These are phyloP conservation scores for Dinochytrium kinnereticum DNA, from an alignment of 371 early-diverging fungal genomes.

Conservation along the genomic window DNA sequence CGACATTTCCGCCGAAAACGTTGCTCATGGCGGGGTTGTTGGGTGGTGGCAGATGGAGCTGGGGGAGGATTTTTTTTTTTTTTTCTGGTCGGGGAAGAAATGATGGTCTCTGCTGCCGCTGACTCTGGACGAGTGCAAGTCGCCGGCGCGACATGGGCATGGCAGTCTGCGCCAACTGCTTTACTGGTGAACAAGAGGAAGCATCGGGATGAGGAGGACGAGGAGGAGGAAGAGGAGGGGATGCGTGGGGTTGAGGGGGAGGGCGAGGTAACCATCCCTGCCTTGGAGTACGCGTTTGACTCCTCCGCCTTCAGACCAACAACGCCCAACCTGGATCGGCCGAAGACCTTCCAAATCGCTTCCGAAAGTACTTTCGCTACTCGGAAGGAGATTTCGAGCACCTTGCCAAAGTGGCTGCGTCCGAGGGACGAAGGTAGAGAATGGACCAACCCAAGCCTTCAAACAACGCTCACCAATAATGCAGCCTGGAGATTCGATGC, in stretches of 20 bases:
- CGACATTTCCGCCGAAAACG: slow-evolving; percentile 13
- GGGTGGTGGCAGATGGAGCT: not conserved
- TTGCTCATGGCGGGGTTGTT: not conserved
- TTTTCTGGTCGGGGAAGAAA: not conserved
- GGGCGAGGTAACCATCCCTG: not conserved
- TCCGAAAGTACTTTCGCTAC: slow-evolving; percentile 21
- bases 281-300: too few species aligned
- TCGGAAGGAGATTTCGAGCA: slow-evolving; percentile 15
- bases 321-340: not conserved
- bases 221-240: not conserved
- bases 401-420: not conserved
- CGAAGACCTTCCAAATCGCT: not conserved
- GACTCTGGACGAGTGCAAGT: not conserved
- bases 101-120: not conserved
- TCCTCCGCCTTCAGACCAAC: too few species aligned
- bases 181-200: not conserved
- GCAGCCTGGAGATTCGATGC: slow-evolving; percentile 28
- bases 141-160: not conserved
- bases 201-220: not conserved
- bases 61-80: not conserved
- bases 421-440: slow-evolving; percentile 1
- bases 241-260: not conserved
- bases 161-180: not conserved
- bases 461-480: not conserved
- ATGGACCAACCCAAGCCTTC: not conserved